These are phyloP conservation scores for Penicillium verhagenii DNA, from an alignment of 495 filamentous ascomycete species.

Conservation along the genomic window DNA sequence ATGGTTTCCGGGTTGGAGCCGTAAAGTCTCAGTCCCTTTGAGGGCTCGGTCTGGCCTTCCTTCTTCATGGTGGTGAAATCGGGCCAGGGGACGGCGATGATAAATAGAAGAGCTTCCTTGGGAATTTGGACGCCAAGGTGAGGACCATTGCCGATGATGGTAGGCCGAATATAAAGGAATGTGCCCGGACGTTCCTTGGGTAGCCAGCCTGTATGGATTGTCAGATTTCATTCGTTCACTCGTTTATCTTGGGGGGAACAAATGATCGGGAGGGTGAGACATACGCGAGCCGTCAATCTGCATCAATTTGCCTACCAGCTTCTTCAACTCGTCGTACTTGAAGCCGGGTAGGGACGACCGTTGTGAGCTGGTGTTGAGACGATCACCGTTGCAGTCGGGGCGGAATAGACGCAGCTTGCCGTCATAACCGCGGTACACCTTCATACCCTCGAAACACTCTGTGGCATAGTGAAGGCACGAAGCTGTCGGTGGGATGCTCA, in stretches of 20 bases:
- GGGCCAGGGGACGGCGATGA: constrained; percentile 76
- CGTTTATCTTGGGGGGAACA: neutral
- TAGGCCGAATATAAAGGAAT: constrained; percentile 81
- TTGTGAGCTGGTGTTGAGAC: constrained; percentile 67
- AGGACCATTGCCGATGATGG: constrained; percentile 76
- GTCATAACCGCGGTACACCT: constrained; percentile 81
- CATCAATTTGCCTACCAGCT: constrained; percentile 67
- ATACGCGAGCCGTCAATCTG: constrained; percentile 47
- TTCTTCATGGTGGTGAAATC: constrained; percentile 42
- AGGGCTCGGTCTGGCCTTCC: constrained; percentile 17
- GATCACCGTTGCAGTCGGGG: constrained; percentile 70
- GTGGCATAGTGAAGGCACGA: constrained; percentile 89
- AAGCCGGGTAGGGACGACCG: constrained; percentile 80
- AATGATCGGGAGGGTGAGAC: no score
- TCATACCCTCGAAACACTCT: constrained; percentile 90
- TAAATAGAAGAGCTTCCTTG: constrained; percentile 78
- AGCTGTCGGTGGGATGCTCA: constrained; percentile 79
- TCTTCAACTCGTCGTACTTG: constrained; percentile 66
- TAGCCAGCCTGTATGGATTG: constrained; percentile 63
- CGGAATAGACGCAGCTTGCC: constrained; percentile 84
- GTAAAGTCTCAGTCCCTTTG: constrained; percentile 69
- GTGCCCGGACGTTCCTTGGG: constrained; percentile 57
- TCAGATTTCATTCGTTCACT: constrained; percentile 6
- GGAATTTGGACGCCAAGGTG: constrained; percentile 81
- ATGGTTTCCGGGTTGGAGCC: constrained; percentile 74